These are phyloP conservation scores for Filobasidium floriforme DNA, from an alignment of 768 basidiomycete genomes.

Conservation along the genomic window DNA sequence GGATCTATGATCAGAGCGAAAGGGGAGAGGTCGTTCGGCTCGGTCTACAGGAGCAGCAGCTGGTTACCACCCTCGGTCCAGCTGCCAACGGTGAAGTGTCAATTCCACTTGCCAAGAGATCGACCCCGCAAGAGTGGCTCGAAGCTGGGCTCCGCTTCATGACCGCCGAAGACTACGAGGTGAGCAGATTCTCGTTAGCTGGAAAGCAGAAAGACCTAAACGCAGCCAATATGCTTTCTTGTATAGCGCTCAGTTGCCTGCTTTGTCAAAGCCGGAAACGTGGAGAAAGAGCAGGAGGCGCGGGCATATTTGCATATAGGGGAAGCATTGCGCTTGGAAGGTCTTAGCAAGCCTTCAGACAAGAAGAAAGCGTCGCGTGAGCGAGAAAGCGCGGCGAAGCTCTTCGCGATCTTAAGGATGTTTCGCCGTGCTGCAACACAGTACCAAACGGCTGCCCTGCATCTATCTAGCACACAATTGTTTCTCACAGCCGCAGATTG, in stretches of 20 bases:
- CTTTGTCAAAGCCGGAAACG: background rate
- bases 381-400: background rate
- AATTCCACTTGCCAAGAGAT: background rate
- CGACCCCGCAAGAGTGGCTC: background rate
- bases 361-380: background rate
- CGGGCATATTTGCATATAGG: background rate
- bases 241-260: background rate
- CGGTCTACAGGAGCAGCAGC: background rate
- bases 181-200: too few relatives aligned
- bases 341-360: background rate
- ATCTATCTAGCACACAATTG: background rate
- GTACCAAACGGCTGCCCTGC: background rate
- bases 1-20: background rate
- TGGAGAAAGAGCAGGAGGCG: background rate
- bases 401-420: background rate
- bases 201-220: too few relatives aligned
- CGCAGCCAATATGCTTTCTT: too few relatives aligned
- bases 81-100: background rate
- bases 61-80: background rate
- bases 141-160: conserved; percentile 1
- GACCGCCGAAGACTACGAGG: background rate
- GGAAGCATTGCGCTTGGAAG: background rate
- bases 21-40: background rate
- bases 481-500: background rate
- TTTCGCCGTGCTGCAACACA: background rate